Evolutionary conservation across 2,329 filamentous ascomycete species (phyloP), one percentile per base, ranked within the genome.

Genomic region (Botrytis sinoallii): DNA sequence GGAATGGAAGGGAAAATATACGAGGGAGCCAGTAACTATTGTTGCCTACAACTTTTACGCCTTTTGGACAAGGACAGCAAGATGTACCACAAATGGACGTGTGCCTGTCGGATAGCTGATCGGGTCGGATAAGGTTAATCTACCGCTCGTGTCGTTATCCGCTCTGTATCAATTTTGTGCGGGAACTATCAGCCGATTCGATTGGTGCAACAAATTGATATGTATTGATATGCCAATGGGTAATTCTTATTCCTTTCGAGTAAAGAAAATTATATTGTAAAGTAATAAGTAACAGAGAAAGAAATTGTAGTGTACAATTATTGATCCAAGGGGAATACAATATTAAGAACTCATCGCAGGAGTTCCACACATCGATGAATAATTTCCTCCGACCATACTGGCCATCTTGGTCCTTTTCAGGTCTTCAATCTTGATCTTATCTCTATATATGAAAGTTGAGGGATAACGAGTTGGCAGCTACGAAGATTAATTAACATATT

Each of bases 381-480:
- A 18, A 38, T 18, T 12, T 6, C 32, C 29, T 25, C 22, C 44
- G 52, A 20, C 14, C 32, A 67, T 38, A 4, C 44, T 48, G 18
- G 14, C 44, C 44, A 67, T 67, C 4, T 40, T 67, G 3, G 29
- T 32, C 5, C 8, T 67, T 9, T 67, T 67, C 9, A 67, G 5
- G 10, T 67, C 44, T 52, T 67, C n/a, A 20, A 70, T 42, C 18
- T 60, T 70, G 55, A 44, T 6, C 7, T n/a, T 61, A 42, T 72
- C 60, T 65, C 25, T 44, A 32, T 22, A 42, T 35, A 72, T 57
- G 29, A 65, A 72, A 12, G 70, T 72, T 52, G 70, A 72, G 25
- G 70, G 70, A 38, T 67, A 72, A 7, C 70, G 35, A n/a, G 60
- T 66, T 55, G 2, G 70, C 40, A 72, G 20, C 70, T 72, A 22